Conservation (phyloP, 2,329 filamentous ascomycete species). For the Ascochyta viciae-villosae region DNA sequence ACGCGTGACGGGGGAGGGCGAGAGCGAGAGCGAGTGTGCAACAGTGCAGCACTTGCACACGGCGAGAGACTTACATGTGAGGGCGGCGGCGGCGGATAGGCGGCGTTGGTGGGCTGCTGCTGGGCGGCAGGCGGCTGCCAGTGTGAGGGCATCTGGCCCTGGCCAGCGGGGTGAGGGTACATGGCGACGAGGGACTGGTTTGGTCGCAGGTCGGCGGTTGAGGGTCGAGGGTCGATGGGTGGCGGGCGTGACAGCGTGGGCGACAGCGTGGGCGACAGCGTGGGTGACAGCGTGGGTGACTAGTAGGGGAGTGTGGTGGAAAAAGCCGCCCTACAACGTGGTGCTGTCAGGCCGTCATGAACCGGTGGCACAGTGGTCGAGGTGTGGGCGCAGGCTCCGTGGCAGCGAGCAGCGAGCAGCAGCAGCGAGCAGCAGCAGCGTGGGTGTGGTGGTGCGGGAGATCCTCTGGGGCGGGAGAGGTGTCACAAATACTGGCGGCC, state of each 20-base stretch:
- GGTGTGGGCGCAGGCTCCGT: slow-evolving; percentile 13
- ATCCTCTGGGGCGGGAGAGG: slow-evolving; percentile 36
- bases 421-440: too few species aligned
- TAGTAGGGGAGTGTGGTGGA: slow-evolving; percentile 8
- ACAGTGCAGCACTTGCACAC: neutral
- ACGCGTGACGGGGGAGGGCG: slow-evolving; percentile 1
- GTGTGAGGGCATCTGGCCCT: slow-evolving; percentile 49
- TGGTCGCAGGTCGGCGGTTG: neutral
- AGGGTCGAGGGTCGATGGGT: neutral
- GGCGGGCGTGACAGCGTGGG: neutral
- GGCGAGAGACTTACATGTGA: slow-evolving; percentile 42
- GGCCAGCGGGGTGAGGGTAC: slow-evolving; percentile 47
- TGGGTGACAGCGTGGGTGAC: slow-evolving; percentile 4
- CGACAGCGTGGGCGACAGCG: neutral
- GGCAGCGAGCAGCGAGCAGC: slow-evolving; percentile 2
- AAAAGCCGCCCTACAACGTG: slow-evolving; percentile 30
- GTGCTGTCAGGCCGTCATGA: slow-evolving; percentile 38
- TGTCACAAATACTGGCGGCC: slow-evolving; percentile 42
- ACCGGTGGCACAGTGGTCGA: slow-evolving; percentile 26
- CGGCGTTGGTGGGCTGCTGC: slow-evolving; percentile 43
- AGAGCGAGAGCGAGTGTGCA: neutral
- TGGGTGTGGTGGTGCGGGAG: slow-evolving; percentile 29
- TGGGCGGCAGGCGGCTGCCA: slow-evolving; percentile 47
- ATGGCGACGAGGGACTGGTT: slow-evolving; percentile 23
- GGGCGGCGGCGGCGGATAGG: slow-evolving; percentile 41